phyloP scores from a whole-genome alignment of 2,329 filamentous ascomycete species.

The Colletotrichum sp. region DNA sequence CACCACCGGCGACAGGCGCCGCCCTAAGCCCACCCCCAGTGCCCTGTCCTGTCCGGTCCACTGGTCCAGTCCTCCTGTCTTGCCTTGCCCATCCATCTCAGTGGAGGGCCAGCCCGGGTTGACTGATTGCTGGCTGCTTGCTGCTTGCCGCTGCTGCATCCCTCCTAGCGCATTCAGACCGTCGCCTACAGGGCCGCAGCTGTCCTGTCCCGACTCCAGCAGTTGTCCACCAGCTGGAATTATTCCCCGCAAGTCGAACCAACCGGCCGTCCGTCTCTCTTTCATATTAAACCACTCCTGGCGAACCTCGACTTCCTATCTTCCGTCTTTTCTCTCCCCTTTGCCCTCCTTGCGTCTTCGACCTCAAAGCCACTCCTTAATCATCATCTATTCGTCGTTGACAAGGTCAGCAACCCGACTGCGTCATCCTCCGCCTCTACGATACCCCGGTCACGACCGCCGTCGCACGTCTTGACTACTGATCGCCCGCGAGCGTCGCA shows the following conservation, averaged over 20 bases:
- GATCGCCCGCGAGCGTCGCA: slow-evolving; percentile 1
- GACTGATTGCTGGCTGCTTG: background rate
- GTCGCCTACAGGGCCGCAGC: background rate
- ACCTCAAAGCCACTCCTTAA: background rate
- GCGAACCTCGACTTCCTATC: background rate
- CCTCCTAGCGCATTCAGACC: background rate
- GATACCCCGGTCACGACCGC: background rate
- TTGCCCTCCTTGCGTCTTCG: background rate
- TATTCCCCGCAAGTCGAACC: slow-evolving; percentile 9
- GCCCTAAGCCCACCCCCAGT: background rate
- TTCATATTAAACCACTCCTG: slow-evolving; percentile 1
- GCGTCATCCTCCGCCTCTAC: background rate
- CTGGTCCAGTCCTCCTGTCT: background rate
- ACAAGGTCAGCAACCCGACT: background rate
- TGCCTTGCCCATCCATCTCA: background rate
- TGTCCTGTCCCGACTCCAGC: background rate
- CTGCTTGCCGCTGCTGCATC: background rate
- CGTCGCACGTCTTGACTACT: background rate
- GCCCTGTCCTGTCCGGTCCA: background rate
- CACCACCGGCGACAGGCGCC: background rate
- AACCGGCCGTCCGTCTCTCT: background rate
- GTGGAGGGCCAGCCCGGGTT: background rate
- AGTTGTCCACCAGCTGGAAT: background rate
- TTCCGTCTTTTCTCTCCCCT: background rate
- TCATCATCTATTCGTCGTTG: background rate